These are phyloP conservation scores for Plasmodium berghei DNA, from an alignment of 169 alveolate species.

Conservation along the genomic window DNA sequence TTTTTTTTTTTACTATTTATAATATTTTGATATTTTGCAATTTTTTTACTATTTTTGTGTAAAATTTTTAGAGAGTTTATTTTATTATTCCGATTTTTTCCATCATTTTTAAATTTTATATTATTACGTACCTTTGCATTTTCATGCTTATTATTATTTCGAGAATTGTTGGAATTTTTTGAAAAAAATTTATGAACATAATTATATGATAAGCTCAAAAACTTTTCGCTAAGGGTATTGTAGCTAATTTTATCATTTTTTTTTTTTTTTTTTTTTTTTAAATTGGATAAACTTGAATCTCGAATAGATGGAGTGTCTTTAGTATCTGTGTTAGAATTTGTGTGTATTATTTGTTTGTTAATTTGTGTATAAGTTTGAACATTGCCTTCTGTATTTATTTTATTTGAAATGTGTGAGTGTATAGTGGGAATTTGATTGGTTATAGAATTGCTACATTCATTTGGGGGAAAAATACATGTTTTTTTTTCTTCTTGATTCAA, in stretches of 20 bases:
- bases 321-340: too few species aligned
- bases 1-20: neutral
- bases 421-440: too few species aligned
- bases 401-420: too few species aligned
- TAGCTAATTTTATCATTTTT: neutral
- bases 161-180: neutral
- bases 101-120: neutral
- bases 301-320: too few species aligned
- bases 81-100: neutral
- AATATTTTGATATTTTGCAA: constrained; percentile 15
- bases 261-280: too few species aligned
- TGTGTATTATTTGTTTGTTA: too few species aligned
- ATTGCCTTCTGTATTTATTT: too few species aligned
- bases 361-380: too few species aligned
- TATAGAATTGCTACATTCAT: too few species aligned
- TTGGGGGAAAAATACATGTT: too few species aligned
- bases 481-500: too few species aligned
- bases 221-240: neutral
- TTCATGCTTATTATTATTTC: neutral
- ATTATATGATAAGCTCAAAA: neutral
- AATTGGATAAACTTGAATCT: too few species aligned
- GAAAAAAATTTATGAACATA: neutral
- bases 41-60: constrained; percentile 26
- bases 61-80: neutral
- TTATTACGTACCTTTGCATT: neutral